A percentile compares a stretch with the other conserved stretches of the same genome.
These are phyloP conservation scores for Ricinus communis DNA, from an alignment of 345 rosid species.

Conservation along the genomic window DNA sequence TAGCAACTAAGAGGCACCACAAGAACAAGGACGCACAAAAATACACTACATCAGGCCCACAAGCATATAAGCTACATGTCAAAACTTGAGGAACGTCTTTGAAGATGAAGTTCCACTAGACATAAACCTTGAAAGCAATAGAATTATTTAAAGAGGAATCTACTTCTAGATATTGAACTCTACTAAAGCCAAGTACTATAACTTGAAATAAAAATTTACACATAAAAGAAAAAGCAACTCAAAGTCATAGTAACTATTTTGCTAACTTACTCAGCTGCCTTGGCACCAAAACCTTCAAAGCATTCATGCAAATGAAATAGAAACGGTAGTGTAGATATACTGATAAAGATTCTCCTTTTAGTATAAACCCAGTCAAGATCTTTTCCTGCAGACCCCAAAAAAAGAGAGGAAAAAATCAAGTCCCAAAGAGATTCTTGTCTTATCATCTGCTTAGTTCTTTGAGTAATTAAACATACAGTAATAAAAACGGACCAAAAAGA, in stretches of 20 bases:
- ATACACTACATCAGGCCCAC: background rate
- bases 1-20: background rate
- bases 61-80: background rate
- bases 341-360: slow-evolving; percentile 48
- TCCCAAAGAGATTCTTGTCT: background rate
- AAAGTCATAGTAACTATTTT: background rate
- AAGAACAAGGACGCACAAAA: background rate
- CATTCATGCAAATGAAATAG: slow-evolving; percentile 34
- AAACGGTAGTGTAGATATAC: slow-evolving; percentile 50
- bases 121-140: background rate
- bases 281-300: slow-evolving; percentile 28
- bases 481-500: background rate
- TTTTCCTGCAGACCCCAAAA: slow-evolving; percentile 26
- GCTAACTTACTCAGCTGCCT: slow-evolving; percentile 56
- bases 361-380: slow-evolving; percentile 19
- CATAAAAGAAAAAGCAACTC: background rate
- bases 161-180: background rate
- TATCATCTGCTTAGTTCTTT: background rate
- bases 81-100: background rate
- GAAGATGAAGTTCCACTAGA: background rate
- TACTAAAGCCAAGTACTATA: background rate
- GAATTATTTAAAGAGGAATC: background rate
- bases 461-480: background rate
- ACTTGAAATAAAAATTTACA: background rate
- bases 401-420: background rate